Percentiles rank a stretch among this genome's conserved stretches.
These are phyloP conservation scores for Sonneratia alba DNA, from an alignment of 345 rosid genomes.

Conservation along the genomic window DNA sequence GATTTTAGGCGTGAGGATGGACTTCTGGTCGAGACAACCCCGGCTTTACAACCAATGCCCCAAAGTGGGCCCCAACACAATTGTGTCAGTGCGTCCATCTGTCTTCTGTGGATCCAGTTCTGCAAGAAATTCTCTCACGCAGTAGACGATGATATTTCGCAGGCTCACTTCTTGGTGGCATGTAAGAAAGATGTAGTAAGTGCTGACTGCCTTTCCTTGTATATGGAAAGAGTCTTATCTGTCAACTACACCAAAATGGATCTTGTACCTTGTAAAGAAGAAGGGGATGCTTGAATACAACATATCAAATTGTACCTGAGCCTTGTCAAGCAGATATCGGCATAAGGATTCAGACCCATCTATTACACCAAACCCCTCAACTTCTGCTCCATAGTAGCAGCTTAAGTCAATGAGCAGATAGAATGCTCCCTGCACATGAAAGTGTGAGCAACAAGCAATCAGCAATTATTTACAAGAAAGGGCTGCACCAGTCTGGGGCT, in stretches of 20 bases:
- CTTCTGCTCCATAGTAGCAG: slow-evolving; percentile 67
- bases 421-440: slow-evolving; percentile 75
- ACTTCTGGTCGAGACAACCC: too few relatives aligned
- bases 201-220: too few relatives aligned
- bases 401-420: slow-evolving; percentile 84
- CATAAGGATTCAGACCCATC: slow-evolving; percentile 54
- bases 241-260: too few relatives aligned
- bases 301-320: slow-evolving; percentile 32
- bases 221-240: too few relatives aligned
- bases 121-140: too few relatives aligned
- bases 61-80: too few relatives aligned
- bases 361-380: slow-evolving; percentile 70
- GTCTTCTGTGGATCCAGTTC: too few relatives aligned
- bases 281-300: neutral
- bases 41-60: too few relatives aligned
- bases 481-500: neutral
- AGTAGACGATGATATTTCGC: too few relatives aligned
- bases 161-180: neutral
- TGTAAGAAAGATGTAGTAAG: neutral
- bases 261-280: neutral
- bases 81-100: too few relatives aligned
- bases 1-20: too few relatives aligned
- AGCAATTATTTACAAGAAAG: neutral
- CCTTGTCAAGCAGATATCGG: slow-evolving; percentile 53
- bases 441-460: neutral